These are phyloP conservation scores for Calonectria pseudoreteaudii DNA, from an alignment of 2,329 filamentous ascomycete genomes.

Conservation along the genomic window DNA sequence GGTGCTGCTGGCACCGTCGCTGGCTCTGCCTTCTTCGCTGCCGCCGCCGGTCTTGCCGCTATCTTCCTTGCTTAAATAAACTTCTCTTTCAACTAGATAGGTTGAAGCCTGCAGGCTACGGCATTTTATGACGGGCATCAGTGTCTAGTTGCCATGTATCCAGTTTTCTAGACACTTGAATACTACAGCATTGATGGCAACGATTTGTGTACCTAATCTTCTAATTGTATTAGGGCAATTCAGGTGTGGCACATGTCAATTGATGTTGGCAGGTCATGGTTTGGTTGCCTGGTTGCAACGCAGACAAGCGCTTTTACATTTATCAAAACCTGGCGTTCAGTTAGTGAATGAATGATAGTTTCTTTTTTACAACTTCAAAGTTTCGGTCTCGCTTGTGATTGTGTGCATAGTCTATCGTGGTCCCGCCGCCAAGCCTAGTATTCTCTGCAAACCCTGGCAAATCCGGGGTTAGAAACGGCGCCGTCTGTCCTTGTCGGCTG, in stretches of 20 bases:
- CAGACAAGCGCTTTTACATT: constrained; percentile 3
- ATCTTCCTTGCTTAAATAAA: constrained; percentile 65
- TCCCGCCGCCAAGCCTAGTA: neutral
- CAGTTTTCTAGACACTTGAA: constrained; percentile 52
- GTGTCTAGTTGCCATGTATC: constrained; percentile 52
- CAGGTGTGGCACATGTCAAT: constrained; percentile 29
- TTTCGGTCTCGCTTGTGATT: neutral
- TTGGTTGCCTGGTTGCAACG: constrained; percentile 34
- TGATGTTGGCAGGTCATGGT: constrained; percentile 26
- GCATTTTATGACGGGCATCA: constrained; percentile 52
- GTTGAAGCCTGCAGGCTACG: constrained; percentile 56
- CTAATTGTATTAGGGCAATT: constrained; percentile 55
- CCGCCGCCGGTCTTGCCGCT: constrained; percentile 65
- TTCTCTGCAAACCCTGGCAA: constrained; percentile 19
- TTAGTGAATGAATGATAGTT: constrained; percentile 16
- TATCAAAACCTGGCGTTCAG: constrained; percentile 6
- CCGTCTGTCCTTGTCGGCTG: constrained; percentile 14
- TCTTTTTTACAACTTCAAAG: neutral
- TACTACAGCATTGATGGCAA: constrained; percentile 47
- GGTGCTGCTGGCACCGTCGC: constrained; percentile 65
- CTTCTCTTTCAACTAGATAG: constrained; percentile 47
- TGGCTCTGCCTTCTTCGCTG: constrained; percentile 67
- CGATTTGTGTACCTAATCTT: constrained; percentile 58
- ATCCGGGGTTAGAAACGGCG: constrained; percentile 34
- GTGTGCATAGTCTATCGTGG: neutral